A percentile compares a stretch with the other conserved stretches of the same genome.
These are phyloP conservation scores for Cucumis variabilis DNA, from an alignment of 331 rosid genomes.

Conservation along the genomic window DNA sequence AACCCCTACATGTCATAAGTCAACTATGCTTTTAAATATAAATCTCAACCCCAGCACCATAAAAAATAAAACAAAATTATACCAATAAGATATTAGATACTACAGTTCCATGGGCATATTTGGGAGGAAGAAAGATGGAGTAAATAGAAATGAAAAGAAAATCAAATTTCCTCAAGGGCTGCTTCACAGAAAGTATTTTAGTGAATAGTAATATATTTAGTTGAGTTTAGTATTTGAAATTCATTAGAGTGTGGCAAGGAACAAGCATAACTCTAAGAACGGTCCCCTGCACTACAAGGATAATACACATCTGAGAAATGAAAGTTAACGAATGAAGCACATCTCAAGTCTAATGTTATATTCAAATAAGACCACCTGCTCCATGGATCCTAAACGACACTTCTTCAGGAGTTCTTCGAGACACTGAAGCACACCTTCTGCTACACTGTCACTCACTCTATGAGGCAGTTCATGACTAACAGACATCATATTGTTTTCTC, in stretches of 20 bases:
- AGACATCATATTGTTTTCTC: constrained; percentile 41
- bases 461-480: constrained; percentile 41
- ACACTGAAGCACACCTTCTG: constrained; percentile 87
- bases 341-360: not conserved
- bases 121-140: not conserved
- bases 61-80: not conserved
- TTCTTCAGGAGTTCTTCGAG: constrained; percentile 82
- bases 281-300: not conserved
- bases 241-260: not conserved
- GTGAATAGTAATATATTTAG: not conserved
- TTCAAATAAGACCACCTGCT: constrained; percentile 70
- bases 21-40: not conserved
- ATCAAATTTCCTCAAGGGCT: constrained; percentile 3
- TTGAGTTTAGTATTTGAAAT: not conserved
- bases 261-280: constrained; percentile 15
- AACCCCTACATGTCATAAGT: not conserved
- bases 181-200: not conserved
- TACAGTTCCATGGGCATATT: not conserved
- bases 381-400: constrained; percentile 79
- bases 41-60: not conserved
- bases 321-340: not conserved
- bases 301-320: not conserved
- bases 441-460: constrained; percentile 74
- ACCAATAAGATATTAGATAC: not conserved
- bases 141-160: not conserved